Evolutionary conservation across 2,329 filamentous ascomycete species (phyloP).

Genomic region (Colletotrichum navitas): DNA sequence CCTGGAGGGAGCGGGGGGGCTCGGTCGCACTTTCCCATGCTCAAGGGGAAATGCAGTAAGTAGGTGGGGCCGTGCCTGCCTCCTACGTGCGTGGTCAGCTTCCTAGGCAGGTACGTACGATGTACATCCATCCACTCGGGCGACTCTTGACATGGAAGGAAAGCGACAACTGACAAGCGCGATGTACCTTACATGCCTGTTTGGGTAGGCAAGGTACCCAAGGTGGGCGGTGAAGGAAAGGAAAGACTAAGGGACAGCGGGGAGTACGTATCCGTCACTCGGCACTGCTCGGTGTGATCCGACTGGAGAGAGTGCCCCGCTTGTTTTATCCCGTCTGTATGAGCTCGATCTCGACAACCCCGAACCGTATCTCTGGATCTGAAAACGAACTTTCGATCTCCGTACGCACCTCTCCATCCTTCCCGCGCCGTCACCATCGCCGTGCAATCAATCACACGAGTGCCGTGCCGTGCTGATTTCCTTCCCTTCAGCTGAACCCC

Average conservation of each 20-base stretch:
- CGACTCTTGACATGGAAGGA: too few relatives aligned
- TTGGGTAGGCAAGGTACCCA: background rate
- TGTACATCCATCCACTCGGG: too few relatives aligned
- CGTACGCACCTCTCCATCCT: conserved; percentile 16
- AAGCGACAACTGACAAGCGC: too few relatives aligned
- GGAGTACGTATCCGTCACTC: background rate
- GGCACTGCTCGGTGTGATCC: background rate
- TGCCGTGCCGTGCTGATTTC: background rate
- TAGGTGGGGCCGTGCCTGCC: too few relatives aligned
- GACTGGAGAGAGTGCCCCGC: background rate
- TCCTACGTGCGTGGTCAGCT: too few relatives aligned
- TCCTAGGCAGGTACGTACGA: too few relatives aligned
- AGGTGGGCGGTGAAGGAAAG: too few relatives aligned
- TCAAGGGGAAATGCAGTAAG: background rate
- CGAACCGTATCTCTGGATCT: conserved; percentile 36
- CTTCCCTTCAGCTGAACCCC: background rate
- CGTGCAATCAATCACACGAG: conserved; percentile 15
- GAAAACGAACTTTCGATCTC: conserved; percentile 30
- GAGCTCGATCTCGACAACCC: conserved; percentile 37
- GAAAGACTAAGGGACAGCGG: background rate
- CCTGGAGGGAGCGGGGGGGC: background rate
- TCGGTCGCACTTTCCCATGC: conserved; percentile 16
- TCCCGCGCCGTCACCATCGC: conserved; percentile 36
- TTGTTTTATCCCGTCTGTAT: conserved; percentile 29
- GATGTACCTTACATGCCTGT: too few relatives aligned